Evolutionary conservation across 352 stramenopile genomes (phyloP).

Genomic region (Globisporangium alternatum): DNA sequence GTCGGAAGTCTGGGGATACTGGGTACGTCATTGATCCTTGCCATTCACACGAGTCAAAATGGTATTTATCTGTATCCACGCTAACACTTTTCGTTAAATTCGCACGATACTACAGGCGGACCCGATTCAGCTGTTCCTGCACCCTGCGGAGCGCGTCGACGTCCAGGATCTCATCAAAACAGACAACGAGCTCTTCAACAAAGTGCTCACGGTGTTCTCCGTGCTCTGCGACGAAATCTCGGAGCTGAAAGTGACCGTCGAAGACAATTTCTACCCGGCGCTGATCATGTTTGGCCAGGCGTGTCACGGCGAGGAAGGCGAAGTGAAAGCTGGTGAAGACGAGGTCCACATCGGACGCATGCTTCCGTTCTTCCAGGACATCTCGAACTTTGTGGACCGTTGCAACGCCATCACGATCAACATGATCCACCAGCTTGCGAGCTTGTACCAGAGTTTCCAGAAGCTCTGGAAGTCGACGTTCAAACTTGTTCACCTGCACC

Average conservation of each 20-base stretch:
- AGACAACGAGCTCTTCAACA: constrained; percentile 89
- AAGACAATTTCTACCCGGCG: constrained; percentile 87
- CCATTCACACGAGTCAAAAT: not conserved
- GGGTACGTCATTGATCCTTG: constrained; percentile 33
- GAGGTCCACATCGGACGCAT: constrained; percentile 86
- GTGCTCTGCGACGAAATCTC: constrained; percentile 89
- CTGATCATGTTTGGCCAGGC: constrained; percentile 89
- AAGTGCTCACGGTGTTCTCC: constrained; percentile 86
- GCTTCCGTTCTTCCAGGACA: constrained; percentile 88
- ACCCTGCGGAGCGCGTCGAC: constrained; percentile 82
- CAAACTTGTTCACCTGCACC: constrained; percentile 78
- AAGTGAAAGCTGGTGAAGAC: constrained; percentile 72
- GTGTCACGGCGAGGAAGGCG: constrained; percentile 60
- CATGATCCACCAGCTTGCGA: constrained; percentile 88
- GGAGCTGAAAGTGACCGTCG: constrained; percentile 87
- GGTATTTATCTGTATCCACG: not conserved
- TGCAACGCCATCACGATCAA: constrained; percentile 89
- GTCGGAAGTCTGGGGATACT: constrained; percentile 90
- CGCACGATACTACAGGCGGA: constrained; percentile 46
- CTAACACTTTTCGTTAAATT: not conserved
- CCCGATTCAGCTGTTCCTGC: constrained; percentile 77
- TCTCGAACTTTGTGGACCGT: constrained; percentile 89
- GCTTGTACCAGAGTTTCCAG: constrained; percentile 84
- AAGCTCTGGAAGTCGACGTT: constrained; percentile 89
- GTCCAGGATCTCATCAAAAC: constrained; percentile 88